Conservation (phyloP, 352 stramenopile species). For the Ophiocytium majus region DNA sequence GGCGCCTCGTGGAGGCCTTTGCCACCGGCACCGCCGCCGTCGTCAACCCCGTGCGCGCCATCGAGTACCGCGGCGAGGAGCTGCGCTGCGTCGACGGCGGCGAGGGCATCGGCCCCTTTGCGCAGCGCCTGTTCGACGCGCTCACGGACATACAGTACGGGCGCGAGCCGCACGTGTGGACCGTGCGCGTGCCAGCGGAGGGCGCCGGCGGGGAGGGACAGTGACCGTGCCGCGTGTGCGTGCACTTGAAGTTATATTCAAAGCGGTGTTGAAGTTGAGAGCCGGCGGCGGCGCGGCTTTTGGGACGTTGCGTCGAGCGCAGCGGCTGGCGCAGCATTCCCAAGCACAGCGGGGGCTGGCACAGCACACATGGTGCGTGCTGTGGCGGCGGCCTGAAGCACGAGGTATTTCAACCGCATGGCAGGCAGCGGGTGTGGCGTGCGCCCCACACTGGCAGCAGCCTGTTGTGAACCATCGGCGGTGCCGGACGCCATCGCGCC, state of each 20-base stretch:
- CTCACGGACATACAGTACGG: slow-evolving; percentile 77
- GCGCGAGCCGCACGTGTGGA: slow-evolving; percentile 47
- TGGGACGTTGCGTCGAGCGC: too few relatives aligned
- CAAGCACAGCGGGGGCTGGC: too few relatives aligned
- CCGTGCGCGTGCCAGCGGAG: slow-evolving; percentile 10
- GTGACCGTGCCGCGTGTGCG: neutral
- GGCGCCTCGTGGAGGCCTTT: slow-evolving; percentile 72
- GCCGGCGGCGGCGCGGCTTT: too few relatives aligned
- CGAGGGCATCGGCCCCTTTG: slow-evolving; percentile 69
- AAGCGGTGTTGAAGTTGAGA: neutral
- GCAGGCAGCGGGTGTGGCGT: too few relatives aligned
- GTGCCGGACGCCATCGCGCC: too few relatives aligned
- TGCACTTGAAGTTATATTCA: neutral
- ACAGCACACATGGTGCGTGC: too few relatives aligned
- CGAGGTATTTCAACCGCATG: too few relatives aligned
- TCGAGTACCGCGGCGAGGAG: slow-evolving; percentile 72
- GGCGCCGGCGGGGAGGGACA: too few relatives aligned
- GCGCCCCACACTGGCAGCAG: too few relatives aligned
- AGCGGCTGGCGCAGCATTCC: too few relatives aligned
- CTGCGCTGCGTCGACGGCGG: slow-evolving; percentile 8
- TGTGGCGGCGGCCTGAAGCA: too few relatives aligned
- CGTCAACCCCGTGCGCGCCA: slow-evolving; percentile 76
- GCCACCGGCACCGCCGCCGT: slow-evolving; percentile 77
- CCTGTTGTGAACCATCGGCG: too few relatives aligned
- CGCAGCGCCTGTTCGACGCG: slow-evolving; percentile 79